These are phyloP conservation scores for Teratosphaeria destructans DNA, from an alignment of 2,329 filamentous ascomycete species.

Conservation along the genomic window DNA sequence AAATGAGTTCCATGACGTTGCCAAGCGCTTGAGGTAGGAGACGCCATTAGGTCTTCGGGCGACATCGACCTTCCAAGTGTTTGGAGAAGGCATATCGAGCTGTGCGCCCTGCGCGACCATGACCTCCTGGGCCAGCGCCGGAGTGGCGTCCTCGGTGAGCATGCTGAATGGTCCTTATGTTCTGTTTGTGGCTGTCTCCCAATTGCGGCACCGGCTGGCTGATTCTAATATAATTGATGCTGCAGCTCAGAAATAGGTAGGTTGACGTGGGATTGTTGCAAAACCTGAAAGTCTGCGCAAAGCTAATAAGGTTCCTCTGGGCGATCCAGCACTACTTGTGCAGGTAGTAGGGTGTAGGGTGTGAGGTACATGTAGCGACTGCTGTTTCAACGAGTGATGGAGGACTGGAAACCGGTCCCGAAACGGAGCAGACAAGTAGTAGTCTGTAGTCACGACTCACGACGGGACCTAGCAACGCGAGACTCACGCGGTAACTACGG, in stretches of 20 bases:
- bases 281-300: neutral
- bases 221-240: neutral
- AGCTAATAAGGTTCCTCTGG: neutral
- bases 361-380: neutral
- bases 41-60: neutral
- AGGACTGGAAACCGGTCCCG: neutral
- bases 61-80: neutral
- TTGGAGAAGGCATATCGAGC: neutral
- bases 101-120: neutral
- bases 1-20: slow-evolving; percentile 19
- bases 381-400: neutral
- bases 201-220: neutral
- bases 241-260: neutral
- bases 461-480: neutral
- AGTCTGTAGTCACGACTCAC: no score
- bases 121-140: neutral
- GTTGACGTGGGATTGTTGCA: neutral
- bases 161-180: neutral
- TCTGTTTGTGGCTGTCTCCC: neutral
- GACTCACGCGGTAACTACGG: neutral
- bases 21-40: slow-evolving; percentile 5
- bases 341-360: neutral
- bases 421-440: neutral
- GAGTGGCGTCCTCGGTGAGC: neutral
- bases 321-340: neutral